These are phyloP conservation scores for Geotrichum carabidarum DNA, from an alignment of 1,139 yeast species.

Conservation along the genomic window DNA sequence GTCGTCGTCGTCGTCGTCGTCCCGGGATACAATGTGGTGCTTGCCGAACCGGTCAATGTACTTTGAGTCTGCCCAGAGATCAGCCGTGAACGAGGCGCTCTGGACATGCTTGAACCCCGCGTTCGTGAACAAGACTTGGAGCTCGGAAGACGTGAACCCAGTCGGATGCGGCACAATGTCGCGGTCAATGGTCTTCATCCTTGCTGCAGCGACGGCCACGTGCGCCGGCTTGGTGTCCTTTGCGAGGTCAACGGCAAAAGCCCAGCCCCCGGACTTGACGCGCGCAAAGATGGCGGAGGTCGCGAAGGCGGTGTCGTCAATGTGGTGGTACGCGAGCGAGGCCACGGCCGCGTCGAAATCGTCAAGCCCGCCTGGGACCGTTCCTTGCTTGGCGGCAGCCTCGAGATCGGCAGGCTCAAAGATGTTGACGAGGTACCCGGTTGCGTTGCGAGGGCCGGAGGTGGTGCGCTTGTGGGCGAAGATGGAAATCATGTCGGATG, in stretches of 20 bases:
- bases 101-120: conserved; percentile 27
- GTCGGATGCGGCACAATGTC: conserved; percentile 24
- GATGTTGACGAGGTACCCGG: conserved; percentile 25
- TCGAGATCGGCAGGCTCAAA: conserved; percentile 20
- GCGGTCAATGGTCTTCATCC: neutral
- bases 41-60: conserved; percentile 18
- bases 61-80: conserved; percentile 27
- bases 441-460: conserved; percentile 25
- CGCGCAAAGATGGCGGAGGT: conserved; percentile 23
- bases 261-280: conserved; percentile 24
- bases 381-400: conserved; percentile 20
- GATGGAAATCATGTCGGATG: conserved; percentile 29
- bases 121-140: conserved; percentile 21
- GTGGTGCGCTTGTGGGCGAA: conserved; percentile 27
- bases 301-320: conserved; percentile 27
- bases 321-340: conserved; percentile 33
- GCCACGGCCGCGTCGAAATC: conserved; percentile 30
- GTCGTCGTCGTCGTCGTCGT: conserved; percentile 4
- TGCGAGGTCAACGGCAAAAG: conserved; percentile 28
- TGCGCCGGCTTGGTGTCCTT: conserved; percentile 3
- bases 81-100: conserved; percentile 21
- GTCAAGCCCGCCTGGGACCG: conserved; percentile 24
- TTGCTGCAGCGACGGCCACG: neutral
- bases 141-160: conserved; percentile 21
- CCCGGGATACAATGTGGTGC: conserved; percentile 9